Evolutionary conservation across 306 rosid genomes (phyloP).

Genomic region (Begonia peltatifolia): DNA sequence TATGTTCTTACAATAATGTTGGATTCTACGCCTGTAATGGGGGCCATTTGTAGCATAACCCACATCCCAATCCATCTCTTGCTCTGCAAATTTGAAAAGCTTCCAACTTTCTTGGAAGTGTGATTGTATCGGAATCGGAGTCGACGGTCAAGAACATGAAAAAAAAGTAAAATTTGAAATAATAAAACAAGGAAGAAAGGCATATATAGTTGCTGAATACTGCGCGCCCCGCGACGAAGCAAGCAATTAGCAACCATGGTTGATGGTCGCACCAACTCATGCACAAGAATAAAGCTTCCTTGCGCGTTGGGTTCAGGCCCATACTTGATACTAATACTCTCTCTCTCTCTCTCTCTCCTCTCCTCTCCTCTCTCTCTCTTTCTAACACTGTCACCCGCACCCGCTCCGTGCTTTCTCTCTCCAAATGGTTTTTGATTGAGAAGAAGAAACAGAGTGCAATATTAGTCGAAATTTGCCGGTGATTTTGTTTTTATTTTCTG

Average conservation of each 20-base stretch:
- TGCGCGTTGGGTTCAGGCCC: constrained; percentile 41
- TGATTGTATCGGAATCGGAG: neutral
- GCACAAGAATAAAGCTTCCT: constrained; percentile 24
- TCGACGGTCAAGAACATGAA: neutral
- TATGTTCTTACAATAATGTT: too few relatives aligned
- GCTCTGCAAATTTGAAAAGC: neutral
- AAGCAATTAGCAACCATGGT: neutral
- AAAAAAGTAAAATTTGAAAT: neutral
- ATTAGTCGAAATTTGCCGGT: constrained; percentile 1
- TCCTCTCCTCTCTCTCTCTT: constrained; percentile 6
- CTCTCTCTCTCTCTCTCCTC: constrained; percentile 22
- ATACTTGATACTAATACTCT: too few relatives aligned
- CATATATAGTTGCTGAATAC: constrained; percentile 13
- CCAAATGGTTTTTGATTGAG: constrained; percentile 3
- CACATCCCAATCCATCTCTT: neutral
- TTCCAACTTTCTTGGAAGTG: constrained; percentile 41
- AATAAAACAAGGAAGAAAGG: constrained; percentile 10
- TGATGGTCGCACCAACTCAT: constrained; percentile 8
- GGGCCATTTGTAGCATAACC: too few relatives aligned
- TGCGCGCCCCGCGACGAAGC: constrained; percentile 10
- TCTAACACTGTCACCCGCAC: constrained; percentile 30
- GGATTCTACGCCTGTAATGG: too few relatives aligned
- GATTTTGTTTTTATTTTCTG: constrained; percentile 8
- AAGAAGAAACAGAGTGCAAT: constrained; percentile 9
- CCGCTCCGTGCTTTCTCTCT: constrained; percentile 30